Conservation (phyloP, 805 yeast genomes). For the Wickerhamiella shivajii region DNA sequence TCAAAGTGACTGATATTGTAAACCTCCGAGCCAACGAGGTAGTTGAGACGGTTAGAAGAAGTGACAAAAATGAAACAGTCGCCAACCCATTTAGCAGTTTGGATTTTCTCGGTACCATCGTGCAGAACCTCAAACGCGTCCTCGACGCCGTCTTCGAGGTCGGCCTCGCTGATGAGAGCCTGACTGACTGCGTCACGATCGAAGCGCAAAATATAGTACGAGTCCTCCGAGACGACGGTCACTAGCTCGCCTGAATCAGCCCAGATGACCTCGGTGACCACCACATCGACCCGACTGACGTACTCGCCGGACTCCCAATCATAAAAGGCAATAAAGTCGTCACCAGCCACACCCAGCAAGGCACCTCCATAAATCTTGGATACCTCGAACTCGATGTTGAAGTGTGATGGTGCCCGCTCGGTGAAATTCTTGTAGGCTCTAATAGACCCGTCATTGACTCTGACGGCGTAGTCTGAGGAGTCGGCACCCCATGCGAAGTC, state of each 20-base stretch:
- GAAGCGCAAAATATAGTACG: conserved; percentile 64
- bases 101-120: conserved; percentile 66
- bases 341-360: conserved; percentile 62
- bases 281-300: conserved; percentile 82
- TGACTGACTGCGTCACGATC: conserved; percentile 51
- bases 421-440: conserved; percentile 73
- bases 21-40: conserved; percentile 86
- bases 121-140: conserved; percentile 70
- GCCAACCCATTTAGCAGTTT: conserved; percentile 92
- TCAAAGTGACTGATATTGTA: conserved; percentile 90
- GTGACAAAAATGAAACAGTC: conserved; percentile 93
- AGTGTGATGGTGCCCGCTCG: conserved; percentile 47
- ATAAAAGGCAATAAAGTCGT: conserved; percentile 72
- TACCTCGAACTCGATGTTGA: conserved; percentile 48
- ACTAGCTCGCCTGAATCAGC: conserved; percentile 85
- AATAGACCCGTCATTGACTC: conserved; percentile 52
- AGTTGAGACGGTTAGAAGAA: conserved; percentile 71
- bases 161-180: conserved; percentile 44
- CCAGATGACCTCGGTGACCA: conserved; percentile 67
- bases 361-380: conserved; percentile 81
- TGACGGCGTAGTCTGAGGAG: conserved; percentile 70
- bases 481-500: conserved; percentile 95
- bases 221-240: conserved; percentile 54
- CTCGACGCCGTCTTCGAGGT: conserved; percentile 80
- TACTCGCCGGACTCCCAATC: conserved; percentile 85